Evolutionary conservation across 2,329 filamentous ascomycete species (phyloP), one percentile per base, ranked within the genome.

Genomic region (Cercospora nicotianae): DNA sequence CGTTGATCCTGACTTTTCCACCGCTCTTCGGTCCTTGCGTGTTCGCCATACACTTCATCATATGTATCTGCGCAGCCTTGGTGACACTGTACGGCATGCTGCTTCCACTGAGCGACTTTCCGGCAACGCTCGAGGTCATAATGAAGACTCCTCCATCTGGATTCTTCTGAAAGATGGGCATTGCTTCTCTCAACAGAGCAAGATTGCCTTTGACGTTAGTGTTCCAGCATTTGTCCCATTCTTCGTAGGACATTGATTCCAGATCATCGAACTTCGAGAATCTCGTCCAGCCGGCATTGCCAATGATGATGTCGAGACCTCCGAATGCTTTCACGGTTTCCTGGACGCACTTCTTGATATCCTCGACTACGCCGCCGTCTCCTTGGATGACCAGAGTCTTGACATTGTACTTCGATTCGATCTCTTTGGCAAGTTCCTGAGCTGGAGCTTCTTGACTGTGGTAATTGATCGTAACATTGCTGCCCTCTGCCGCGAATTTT

Each of bases 401-500:
- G 69, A 86, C 80, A 68, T 80, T 76, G 70, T 86, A 84, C 30
- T 86, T 77, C 6, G 77, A 74, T 51, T 85, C 75, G 5, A 93
- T 80, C 67, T 87, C 86, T 9, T 81, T 75, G 3, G 88, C 82
- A 3, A 93, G 81, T 7, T 82, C 80, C 53, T 87, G 80, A 5
- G 91, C 92, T 1, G 87, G 83, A 18, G 85, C 83, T 39, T 82
- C 78, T 77, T 87, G 88, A 69, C 84, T 87, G 78, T 85, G 83
- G 79, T 93, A 94, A 80, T 94, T 94, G 76, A 95, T 86, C 8
- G 88, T 87, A 9, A 94, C 82, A 66, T 91, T 89, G 76, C 86
- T 87, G 58, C 90, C 90, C 73, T 89, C 83, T 23, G 84, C 80
- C 8, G 91, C 91, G 73, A 94, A 92, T 33, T 88, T 87, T 65